Percentiles rank a stretch among this genome's conserved stretches.
Evolutionary conservation across 1,139 yeast species (phyloP).

Genomic region (Chernovozyma sophiae-reginae): DNA sequence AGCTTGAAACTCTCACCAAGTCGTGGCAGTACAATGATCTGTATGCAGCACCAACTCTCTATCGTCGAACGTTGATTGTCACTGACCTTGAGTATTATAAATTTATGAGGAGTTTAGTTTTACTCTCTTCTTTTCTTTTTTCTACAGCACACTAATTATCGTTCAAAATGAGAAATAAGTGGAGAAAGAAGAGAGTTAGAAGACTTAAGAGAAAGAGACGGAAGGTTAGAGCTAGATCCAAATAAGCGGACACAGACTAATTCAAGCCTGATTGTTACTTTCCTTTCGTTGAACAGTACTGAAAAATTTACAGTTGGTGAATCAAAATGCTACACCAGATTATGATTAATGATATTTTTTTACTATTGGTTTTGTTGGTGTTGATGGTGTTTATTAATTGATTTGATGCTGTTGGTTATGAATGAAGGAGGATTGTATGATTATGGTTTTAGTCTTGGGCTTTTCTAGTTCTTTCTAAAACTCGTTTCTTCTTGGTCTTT

Average conservation of each 20-base stretch:
- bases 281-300: background rate
- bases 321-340: background rate
- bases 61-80: constrained; percentile 3
- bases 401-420: background rate
- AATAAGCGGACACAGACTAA: constrained; percentile 58
- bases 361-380: background rate
- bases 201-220: constrained; percentile 99
- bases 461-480: constrained; percentile 3
- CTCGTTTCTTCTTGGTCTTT: constrained; percentile 3
- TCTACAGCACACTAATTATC: constrained; percentile 24
- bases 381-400: background rate
- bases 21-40: constrained; percentile 3
- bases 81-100: constrained; percentile 10
- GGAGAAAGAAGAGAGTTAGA: constrained; percentile 99
- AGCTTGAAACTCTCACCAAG: constrained; percentile 2
- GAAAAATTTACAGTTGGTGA: background rate
- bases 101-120: constrained; percentile 4
- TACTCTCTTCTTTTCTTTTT: constrained; percentile 13
- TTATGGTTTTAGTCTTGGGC: constrained; percentile 4
- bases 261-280: constrained; percentile 1
- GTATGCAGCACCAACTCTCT: constrained; percentile 7
- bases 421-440: background rate
- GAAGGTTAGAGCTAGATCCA: constrained; percentile 99
- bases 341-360: background rate
- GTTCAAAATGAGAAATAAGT: constrained; percentile 77